Evolutionary conservation across 2,329 filamentous ascomycete genomes (phyloP).

Genomic region (Aspergillus aculeatus): DNA sequence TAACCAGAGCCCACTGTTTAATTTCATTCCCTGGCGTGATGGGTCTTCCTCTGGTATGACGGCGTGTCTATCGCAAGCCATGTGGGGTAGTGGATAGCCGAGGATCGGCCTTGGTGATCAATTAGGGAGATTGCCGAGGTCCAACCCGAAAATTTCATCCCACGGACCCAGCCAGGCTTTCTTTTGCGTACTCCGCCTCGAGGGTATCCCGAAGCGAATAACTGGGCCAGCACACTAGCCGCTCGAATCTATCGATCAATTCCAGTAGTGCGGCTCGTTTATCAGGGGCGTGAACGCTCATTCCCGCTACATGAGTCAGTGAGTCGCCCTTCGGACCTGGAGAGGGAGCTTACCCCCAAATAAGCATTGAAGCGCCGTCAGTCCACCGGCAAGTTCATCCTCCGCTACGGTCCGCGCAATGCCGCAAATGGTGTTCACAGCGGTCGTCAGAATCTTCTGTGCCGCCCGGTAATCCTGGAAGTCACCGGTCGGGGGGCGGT

Average conservation of each 20-base stretch:
- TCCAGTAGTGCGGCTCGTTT: slow-evolving; percentile 24
- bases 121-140: neutral
- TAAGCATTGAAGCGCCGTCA: slow-evolving; percentile 26
- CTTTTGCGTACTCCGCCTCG: slow-evolving; percentile 26
- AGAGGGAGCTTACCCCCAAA: slow-evolving; percentile 23
- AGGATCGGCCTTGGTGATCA: neutral
- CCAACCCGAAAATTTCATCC: neutral
- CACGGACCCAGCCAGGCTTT: slow-evolving; percentile 16
- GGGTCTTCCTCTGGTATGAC: neutral
- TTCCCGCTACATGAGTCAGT: slow-evolving; percentile 19
- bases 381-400: slow-evolving; percentile 20
- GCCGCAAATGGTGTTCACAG: slow-evolving; percentile 28
- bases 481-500: slow-evolving; percentile 52
- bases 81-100: neutral
- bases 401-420: slow-evolving; percentile 24
- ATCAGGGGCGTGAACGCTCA: slow-evolving; percentile 25
- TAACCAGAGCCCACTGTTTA: no score
- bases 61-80: neutral
- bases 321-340: neutral
- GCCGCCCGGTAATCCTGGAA: slow-evolving; percentile 46
- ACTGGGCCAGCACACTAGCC: slow-evolving; percentile 23
- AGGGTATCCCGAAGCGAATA: slow-evolving; percentile 25
- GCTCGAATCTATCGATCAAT: slow-evolving; percentile 23
- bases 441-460: slow-evolving; percentile 22
- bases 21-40: neutral